phyloP scores from a whole-genome alignment of 768 basidiomycete species.

The Xerocomellus chrysenteron region DNA sequence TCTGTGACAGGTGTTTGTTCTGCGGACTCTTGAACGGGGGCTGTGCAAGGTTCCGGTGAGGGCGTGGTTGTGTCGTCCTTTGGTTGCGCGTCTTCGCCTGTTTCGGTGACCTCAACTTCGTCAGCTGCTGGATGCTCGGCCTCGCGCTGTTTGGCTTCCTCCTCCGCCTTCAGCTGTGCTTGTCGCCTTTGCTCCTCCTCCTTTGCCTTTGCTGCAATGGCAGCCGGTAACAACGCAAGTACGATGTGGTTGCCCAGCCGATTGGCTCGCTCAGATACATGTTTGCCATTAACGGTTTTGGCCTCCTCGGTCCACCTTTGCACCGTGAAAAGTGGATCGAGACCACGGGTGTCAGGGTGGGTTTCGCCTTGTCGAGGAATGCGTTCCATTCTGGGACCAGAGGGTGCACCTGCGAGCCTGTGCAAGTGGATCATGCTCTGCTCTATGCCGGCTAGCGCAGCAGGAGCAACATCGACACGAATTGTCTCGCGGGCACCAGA shows the following conservation, averaged over 20 bases:
- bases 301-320: slow-evolving; percentile 91
- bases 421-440: slow-evolving; percentile 50
- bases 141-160: slow-evolving; percentile 40
- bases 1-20: slow-evolving; percentile 33
- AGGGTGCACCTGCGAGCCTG: slow-evolving; percentile 45
- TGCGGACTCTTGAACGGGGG: slow-evolving; percentile 10
- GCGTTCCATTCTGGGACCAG: slow-evolving; percentile 64
- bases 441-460: slow-evolving; percentile 59
- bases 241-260: slow-evolving; percentile 72
- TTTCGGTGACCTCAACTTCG: slow-evolving; percentile 36
- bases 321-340: slow-evolving; percentile 76
- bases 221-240: slow-evolving; percentile 76
- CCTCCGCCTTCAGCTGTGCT: slow-evolving; percentile 57
- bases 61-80: slow-evolving; percentile 15
- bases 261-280: slow-evolving; percentile 61
- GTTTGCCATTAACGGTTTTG: slow-evolving; percentile 76
- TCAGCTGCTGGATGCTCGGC: slow-evolving; percentile 33
- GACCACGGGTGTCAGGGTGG: slow-evolving; percentile 45
- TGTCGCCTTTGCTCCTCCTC: slow-evolving; percentile 39
- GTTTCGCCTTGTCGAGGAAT: slow-evolving; percentile 45
- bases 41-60: slow-evolving; percentile 7
- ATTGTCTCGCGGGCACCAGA: slow-evolving; percentile 63
- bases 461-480: slow-evolving; percentile 73
- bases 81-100: slow-evolving; percentile 7
- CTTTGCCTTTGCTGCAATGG: slow-evolving; percentile 54